A percentile compares a stretch with the other conserved stretches of the same genome.
phyloP scores from a whole-genome alignment of 257 asterid genomes.

The Solanum sejunctum region DNA sequence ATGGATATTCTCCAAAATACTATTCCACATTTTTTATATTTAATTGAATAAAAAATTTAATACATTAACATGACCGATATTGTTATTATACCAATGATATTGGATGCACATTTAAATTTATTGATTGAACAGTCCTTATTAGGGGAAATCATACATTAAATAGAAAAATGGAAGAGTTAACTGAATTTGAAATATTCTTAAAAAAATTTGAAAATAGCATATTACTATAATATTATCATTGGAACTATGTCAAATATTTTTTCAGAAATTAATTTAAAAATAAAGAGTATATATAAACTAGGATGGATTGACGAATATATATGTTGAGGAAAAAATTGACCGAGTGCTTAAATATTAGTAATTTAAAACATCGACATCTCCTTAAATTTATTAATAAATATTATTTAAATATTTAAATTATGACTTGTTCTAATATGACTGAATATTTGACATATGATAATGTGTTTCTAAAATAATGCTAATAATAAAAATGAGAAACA shows the following conservation, averaged over 20 bases:
- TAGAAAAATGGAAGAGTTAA: background rate
- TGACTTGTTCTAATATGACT: background rate
- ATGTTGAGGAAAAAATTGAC: background rate
- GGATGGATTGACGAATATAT: background rate
- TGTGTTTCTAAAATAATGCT: background rate
- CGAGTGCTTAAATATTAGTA: background rate
- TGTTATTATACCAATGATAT: no score
- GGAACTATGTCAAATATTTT: background rate
- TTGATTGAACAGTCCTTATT: no score
- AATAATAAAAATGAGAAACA: background rate
- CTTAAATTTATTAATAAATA: background rate
- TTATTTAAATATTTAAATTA: background rate
- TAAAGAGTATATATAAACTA: no score
- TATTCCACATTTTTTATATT: background rate
- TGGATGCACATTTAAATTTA: no score
- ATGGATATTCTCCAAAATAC: background rate
- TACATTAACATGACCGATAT: background rate
- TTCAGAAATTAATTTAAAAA: no score
- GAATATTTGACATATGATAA: background rate
- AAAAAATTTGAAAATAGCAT: background rate
- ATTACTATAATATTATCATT: background rate
- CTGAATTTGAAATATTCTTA: background rate
- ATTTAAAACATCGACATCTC: background rate
- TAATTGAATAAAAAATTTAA: background rate
- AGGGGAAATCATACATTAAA: background rate